phyloP scores from a whole-genome alignment of 345 rosid genomes.

The Corchorus capsularis region DNA sequence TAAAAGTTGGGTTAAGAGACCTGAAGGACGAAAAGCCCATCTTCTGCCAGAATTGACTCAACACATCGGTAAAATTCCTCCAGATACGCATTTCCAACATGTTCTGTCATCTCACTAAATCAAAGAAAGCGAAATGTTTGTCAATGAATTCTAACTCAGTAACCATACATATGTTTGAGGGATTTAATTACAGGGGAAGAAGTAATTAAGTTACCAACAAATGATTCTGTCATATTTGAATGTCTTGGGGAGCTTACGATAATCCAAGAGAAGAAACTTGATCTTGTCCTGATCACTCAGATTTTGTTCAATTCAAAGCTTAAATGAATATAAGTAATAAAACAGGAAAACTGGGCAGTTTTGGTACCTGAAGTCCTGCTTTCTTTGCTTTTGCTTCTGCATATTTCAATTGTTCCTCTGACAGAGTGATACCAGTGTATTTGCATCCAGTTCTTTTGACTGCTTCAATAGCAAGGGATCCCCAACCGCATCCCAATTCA shows the following conservation, averaged over 20 bases:
- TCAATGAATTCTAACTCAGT: not conserved
- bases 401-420: constrained; percentile 70
- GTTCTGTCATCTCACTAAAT: constrained; percentile 79
- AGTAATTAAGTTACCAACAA: constrained; percentile 50
- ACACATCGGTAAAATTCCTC: constrained; percentile 69
- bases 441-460: constrained; percentile 85
- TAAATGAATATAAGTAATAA: no score
- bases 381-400: constrained; percentile 76
- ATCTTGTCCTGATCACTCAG: constrained; percentile 47
- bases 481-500: constrained; percentile 97
- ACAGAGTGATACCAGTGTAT: constrained; percentile 84
- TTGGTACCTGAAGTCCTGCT: constrained; percentile 94
- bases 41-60: constrained; percentile 66
- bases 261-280: constrained; percentile 64
- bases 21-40: constrained; percentile 69
- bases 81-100: constrained; percentile 86
- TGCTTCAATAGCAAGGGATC: constrained; percentile 76
- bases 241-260: constrained; percentile 59
- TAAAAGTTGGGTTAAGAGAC: no score
- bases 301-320: not conserved
- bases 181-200: not conserved
- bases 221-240: constrained; percentile 72
- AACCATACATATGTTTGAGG: not conserved
- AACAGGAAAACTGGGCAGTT: no score
- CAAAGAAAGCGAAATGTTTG: constrained; percentile 24